phyloP scores from a whole-genome alignment of 805 yeast genomes.

The Ogataea chonburiensis region DNA sequence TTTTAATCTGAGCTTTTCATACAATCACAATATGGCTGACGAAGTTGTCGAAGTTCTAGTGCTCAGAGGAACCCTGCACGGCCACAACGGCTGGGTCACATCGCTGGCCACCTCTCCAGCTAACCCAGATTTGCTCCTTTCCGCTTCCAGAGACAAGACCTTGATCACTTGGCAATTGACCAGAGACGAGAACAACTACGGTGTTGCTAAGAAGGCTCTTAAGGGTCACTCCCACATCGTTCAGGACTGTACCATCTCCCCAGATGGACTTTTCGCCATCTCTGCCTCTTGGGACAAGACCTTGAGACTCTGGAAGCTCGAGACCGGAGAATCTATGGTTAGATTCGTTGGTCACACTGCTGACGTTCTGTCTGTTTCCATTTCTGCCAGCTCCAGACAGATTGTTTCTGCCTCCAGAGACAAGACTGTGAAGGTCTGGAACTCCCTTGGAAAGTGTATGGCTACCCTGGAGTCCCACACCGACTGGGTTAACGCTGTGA shows the following conservation, averaged over 20 bases:
- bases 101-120: constrained; percentile 96
- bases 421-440: constrained; percentile 99
- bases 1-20: constrained; percentile 17
- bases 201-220: constrained; percentile 96
- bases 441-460: constrained; percentile 96
- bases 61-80: constrained; percentile 99
- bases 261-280: constrained; percentile 96
- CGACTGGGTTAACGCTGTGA: constrained; percentile 99
- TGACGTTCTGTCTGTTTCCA: constrained; percentile 96
- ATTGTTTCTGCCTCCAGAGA: constrained; percentile 99
- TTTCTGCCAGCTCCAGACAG: constrained; percentile 94
- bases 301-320: constrained; percentile 96
- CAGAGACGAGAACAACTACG: constrained; percentile 95
- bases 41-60: constrained; percentile 86
- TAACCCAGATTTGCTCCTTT: constrained; percentile 96
- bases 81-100: constrained; percentile 97
- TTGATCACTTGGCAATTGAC: constrained; percentile 96
- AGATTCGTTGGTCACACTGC: constrained; percentile 98
- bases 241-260: constrained; percentile 95
- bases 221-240: constrained; percentile 99
- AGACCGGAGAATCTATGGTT: constrained; percentile 87
- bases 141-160: constrained; percentile 99
- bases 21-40: constrained; percentile 56
- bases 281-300: constrained; percentile 99
- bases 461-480: constrained; percentile 92